phyloP scores from a whole-genome alignment of 805 yeast genomes.

The Candida oleophila region DNA sequence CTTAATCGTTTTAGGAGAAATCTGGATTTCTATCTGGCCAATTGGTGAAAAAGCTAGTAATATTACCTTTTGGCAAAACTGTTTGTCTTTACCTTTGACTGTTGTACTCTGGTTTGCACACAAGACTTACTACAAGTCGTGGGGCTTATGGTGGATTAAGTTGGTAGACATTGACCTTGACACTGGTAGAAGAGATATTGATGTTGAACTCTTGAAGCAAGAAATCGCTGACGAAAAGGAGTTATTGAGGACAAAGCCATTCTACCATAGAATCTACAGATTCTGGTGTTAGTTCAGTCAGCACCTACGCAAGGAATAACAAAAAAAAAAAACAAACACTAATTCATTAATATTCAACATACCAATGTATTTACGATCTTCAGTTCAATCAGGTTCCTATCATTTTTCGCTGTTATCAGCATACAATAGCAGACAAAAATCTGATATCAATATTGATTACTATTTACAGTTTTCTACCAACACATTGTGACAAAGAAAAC shows the following conservation, averaged over 20 bases:
- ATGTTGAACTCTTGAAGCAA: constrained; percentile 37
- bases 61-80: constrained; percentile 48
- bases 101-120: constrained; percentile 44
- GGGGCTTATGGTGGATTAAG: constrained; percentile 26
- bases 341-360: no score
- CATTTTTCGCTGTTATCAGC: no score
- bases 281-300: constrained; percentile 32
- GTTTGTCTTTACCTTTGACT: constrained; percentile 48
- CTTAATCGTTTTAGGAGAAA: constrained; percentile 34
- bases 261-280: constrained; percentile 26
- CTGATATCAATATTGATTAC: no score
- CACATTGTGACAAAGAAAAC: no score
- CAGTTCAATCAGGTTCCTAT: no score
- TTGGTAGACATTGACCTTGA: constrained; percentile 40
- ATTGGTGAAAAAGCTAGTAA: constrained; percentile 28
- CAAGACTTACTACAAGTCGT: constrained; percentile 28
- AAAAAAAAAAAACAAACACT: no score
- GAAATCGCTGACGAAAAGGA: constrained; percentile 40
- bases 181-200: constrained; percentile 41
- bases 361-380: no score
- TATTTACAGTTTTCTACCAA: no score
- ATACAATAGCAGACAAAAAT: no score
- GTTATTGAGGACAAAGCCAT: constrained; percentile 22
- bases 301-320: no score
- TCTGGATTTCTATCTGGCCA: constrained; percentile 42